phyloP scores from a whole-genome alignment of 768 basidiomycete species.

The Lepiota subincarnata region DNA sequence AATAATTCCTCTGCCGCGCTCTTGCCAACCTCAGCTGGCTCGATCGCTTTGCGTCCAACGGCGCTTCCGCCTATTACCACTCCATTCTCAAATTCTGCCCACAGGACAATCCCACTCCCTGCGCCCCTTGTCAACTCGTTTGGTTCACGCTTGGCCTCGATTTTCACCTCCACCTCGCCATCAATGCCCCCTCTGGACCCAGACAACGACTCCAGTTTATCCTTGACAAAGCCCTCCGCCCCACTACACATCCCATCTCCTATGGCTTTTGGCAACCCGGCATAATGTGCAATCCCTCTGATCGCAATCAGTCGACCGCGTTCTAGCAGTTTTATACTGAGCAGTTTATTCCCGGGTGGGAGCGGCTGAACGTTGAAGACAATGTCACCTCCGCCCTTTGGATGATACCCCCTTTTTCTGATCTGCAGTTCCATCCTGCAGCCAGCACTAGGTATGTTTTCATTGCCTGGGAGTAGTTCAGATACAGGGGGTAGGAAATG shows the following conservation, averaged over 20 bases:
- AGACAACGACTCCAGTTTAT: slow-evolving; percentile 26
- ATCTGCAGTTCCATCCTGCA: slow-evolving; percentile 41
- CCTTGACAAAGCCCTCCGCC: slow-evolving; percentile 40
- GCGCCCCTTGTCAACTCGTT: slow-evolving; percentile 46
- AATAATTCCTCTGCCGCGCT: slow-evolving; percentile 59
- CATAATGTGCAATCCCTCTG: slow-evolving; percentile 60
- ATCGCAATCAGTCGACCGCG: slow-evolving; percentile 51
- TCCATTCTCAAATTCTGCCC: slow-evolving; percentile 69
- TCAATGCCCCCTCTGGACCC: slow-evolving; percentile 11
- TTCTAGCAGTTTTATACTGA: slow-evolving; percentile 44
- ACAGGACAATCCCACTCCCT: slow-evolving; percentile 70
- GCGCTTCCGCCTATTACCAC: slow-evolving; percentile 69
- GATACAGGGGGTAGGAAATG: slow-evolving; percentile 35
- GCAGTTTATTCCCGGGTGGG: slow-evolving; percentile 31
- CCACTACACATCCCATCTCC: slow-evolving; percentile 55
- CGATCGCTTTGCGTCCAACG: slow-evolving; percentile 48
- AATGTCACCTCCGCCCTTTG: slow-evolving; percentile 69
- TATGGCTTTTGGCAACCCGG: slow-evolving; percentile 53
- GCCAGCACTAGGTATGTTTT: too few relatives aligned
- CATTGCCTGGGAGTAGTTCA: neutral
- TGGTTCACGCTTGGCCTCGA: slow-evolving; percentile 37
- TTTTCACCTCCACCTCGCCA: slow-evolving; percentile 32
- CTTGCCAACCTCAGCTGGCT: slow-evolving; percentile 46
- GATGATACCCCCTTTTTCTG: slow-evolving; percentile 62
- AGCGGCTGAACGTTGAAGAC: slow-evolving; percentile 40